Percentiles rank a stretch among this genome's conserved stretches.
Conservation (phyloP, 2,329 filamentous ascomycete genomes). For the Trichoderma semiorbis region DNA sequence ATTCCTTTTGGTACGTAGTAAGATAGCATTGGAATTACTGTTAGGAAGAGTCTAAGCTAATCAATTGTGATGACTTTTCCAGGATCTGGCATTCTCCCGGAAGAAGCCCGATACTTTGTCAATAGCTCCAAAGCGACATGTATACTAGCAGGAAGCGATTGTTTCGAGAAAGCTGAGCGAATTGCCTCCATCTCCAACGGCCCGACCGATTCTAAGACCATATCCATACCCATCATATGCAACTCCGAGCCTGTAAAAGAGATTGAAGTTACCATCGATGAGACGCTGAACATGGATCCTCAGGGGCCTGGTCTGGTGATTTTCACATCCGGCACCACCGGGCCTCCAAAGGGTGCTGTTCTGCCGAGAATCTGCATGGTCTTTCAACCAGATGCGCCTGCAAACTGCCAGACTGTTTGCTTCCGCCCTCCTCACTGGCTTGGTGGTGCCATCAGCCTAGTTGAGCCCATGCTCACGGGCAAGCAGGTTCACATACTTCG, state of each 20-base stretch:
- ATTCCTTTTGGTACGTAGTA: constrained; percentile 20
- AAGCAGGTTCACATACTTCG: constrained; percentile 19
- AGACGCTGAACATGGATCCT: constrained; percentile 13
- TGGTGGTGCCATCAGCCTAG: constrained; percentile 18
- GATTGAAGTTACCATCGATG: constrained; percentile 14
- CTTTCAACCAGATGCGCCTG: background rate
- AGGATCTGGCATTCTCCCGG: constrained; percentile 19
- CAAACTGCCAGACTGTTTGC: constrained; percentile 16
- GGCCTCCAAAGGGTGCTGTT: constrained; percentile 55
- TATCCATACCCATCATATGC: constrained; percentile 12
- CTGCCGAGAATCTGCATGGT: constrained; percentile 37
- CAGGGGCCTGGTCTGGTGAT: constrained; percentile 42
- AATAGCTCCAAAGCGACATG: constrained; percentile 7
- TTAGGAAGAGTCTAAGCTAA: background rate
- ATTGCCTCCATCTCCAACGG: background rate
- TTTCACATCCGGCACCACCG: constrained; percentile 49
- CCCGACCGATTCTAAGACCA: constrained; percentile 20
- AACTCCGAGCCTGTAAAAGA: constrained; percentile 14
- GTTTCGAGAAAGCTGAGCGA: background rate
- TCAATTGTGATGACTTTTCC: background rate
- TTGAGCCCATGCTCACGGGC: constrained; percentile 20
- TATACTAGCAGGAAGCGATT: constrained; percentile 15
- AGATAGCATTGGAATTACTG: background rate
- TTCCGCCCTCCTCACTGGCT: constrained; percentile 24
- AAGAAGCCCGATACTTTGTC: constrained; percentile 21